A percentile compares a stretch with the other conserved stretches of the same genome.
Conservation (phyloP, 176 grass and related monocot species). For the Avena insularis region DNA sequence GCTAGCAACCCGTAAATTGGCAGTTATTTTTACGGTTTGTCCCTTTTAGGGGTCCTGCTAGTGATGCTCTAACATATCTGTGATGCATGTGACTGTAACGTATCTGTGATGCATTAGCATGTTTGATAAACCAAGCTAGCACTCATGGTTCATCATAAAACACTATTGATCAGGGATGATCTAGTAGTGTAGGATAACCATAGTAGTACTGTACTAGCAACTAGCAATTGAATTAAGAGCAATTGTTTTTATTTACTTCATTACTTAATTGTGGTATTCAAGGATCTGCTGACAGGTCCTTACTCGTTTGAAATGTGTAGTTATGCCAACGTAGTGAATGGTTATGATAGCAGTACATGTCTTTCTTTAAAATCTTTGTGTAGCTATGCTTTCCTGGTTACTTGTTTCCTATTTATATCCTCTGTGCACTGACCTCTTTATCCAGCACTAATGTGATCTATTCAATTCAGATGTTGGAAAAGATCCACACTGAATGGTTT, state of each 20-base stretch:
- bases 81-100: background rate
- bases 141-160: background rate
- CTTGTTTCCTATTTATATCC: background rate
- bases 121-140: conserved; percentile 21
- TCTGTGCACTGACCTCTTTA: background rate
- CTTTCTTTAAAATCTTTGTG: background rate
- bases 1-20: too few species aligned
- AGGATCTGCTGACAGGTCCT: background rate
- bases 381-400: background rate
- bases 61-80: too few species aligned
- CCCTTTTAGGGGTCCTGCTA: too few species aligned
- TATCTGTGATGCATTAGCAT: background rate
- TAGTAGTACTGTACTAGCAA: background rate
- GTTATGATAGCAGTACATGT: background rate
- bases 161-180: background rate
- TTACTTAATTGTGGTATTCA: conserved; percentile 5
- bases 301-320: conserved; percentile 1
- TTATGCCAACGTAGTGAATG: background rate
- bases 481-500: conserved; percentile 95
- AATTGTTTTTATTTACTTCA: conserved; percentile 5
- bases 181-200: background rate
- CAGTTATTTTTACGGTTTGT: too few species aligned
- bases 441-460: background rate
- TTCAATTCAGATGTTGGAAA: conserved; percentile 78
- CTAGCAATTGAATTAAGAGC: too few species aligned